Evolutionary conservation across 352 stramenopile species (phyloP).

Genomic region (Globisporangium abappressorium): DNA sequence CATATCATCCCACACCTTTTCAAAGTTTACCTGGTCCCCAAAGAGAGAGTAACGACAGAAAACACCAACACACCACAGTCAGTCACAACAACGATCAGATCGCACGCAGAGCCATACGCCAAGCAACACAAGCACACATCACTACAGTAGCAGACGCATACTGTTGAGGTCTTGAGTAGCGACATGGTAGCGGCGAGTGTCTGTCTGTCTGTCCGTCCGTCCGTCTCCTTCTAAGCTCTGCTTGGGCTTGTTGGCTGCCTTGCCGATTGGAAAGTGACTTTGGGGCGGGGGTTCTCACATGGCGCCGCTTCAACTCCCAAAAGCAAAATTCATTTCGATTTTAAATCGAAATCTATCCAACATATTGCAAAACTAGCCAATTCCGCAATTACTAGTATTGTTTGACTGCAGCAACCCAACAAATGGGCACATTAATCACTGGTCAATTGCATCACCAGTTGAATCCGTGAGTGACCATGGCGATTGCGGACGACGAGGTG

Average conservation of each 20-base stretch:
- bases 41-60: not conserved
- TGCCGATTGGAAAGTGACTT: constrained; percentile 1
- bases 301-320: not conserved
- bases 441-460: not conserved
- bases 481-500: constrained; percentile 27
- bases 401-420: not conserved
- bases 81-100: not conserved
- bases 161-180: constrained; percentile 76
- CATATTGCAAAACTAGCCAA: not conserved
- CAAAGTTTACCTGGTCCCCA: constrained; percentile 71
- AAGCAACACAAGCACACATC: not conserved
- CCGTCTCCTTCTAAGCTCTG: not conserved
- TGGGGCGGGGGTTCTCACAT: not conserved
- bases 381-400: not conserved
- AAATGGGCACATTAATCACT: not conserved
- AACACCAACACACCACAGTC: not conserved
- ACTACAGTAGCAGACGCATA: constrained; percentile 19
- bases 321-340: not conserved
- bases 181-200: constrained; percentile 39
- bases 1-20: constrained; percentile 82
- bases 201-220: not conserved
- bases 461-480: not conserved
- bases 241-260: not conserved
- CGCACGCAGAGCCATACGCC: not conserved
- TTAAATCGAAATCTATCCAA: not conserved